Base-by-base conservation (phyloP, 2,329 filamentous ascomycete genomes). In the Thielaviopsis ethacetica region DNA sequence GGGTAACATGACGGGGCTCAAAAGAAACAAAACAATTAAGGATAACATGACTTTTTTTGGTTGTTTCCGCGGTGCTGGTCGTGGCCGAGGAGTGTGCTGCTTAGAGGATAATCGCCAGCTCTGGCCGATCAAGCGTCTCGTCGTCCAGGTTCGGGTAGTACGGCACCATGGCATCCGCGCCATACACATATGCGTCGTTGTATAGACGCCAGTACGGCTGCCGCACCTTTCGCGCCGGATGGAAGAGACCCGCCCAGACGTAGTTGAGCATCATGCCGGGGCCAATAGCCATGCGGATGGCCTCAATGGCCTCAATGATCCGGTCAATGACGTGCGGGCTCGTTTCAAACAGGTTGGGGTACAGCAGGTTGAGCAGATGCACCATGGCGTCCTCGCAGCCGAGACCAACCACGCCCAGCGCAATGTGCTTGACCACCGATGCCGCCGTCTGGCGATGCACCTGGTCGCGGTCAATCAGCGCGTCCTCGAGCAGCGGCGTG, bases 381-480 rank as follows among this genome's bases (percentile, higher is more conserved):
- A 98, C 79, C 91, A 98, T 97, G 54, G 93, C 93, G 69, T 98
- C 93, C 73, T 98, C 93, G 70, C 91, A 97, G 24, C 94, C 94
- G 3, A 98, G 80, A 38, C 93, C 93, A 56, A 97, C 91, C n/a
- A 97, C 93, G 58, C 94, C 94, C 0, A 98, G 81, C 1, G 93
- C 93, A 62, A 98, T 89, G 69, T 98, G 93, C 76, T 98, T 98
- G 71, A 98, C 93, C 1, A 97, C 93, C 1, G 86, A 90, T 26
- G 93, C 93, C 1, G 93, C 93, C 1, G 93, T 98, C 71, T 98
- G 93, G 27, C 93, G 84, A 73, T 98, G 93, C 1, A 98, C 93
- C 73, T 98, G 93, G 70, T 98, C 93, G 62, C 93, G 85, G 71
- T 98, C 93, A 71, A 96, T 96, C 62, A 98, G 83, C 2, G 94